phyloP scores from a whole-genome alignment of 202 grass and related monocot genomes.

The Panicum hallii region DNA sequence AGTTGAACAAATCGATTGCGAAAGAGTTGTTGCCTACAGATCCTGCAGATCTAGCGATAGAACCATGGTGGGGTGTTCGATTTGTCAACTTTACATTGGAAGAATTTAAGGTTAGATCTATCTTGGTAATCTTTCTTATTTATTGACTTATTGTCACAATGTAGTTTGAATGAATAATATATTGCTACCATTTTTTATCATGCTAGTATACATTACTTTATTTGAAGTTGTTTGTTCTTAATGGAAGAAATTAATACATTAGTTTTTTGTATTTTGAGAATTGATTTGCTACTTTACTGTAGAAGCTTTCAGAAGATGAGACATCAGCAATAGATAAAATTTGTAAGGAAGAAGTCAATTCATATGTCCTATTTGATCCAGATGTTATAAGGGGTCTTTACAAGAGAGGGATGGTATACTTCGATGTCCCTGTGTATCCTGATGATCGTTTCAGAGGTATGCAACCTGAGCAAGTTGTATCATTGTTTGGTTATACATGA shows the following conservation, averaged over 20 bases:
- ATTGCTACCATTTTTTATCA: background rate
- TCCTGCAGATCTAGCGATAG: slow-evolving; percentile 73
- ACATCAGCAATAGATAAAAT: slow-evolving; percentile 94
- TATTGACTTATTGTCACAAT: background rate
- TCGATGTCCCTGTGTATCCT: slow-evolving; percentile 93
- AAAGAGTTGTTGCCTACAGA: slow-evolving; percentile 85
- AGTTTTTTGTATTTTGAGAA: slow-evolving; percentile 22
- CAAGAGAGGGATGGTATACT: slow-evolving; percentile 85
- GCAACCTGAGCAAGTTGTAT: background rate
- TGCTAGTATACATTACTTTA: slow-evolving; percentile 1
- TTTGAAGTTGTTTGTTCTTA: background rate
- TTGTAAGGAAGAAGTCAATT: slow-evolving; percentile 97
- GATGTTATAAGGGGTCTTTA: slow-evolving; percentile 77
- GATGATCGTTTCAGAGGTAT: slow-evolving; percentile 97
- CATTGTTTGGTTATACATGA: slow-evolving; percentile 19
- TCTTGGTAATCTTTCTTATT: background rate
- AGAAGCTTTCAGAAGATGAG: slow-evolving; percentile 96
- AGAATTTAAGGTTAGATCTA: slow-evolving; percentile 88
- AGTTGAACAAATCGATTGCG: slow-evolving; percentile 97
- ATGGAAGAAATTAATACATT: slow-evolving; percentile 23
- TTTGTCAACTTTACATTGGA: slow-evolving; percentile 98
- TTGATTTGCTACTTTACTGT: slow-evolving; percentile 38
- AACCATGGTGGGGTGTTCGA: slow-evolving; percentile 97
- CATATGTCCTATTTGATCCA: slow-evolving; percentile 92
- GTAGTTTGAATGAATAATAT: slow-evolving; percentile 19